phyloP scores from a whole-genome alignment of 176 grass and related monocot species.

The Cenchrus purpureus region DNA sequence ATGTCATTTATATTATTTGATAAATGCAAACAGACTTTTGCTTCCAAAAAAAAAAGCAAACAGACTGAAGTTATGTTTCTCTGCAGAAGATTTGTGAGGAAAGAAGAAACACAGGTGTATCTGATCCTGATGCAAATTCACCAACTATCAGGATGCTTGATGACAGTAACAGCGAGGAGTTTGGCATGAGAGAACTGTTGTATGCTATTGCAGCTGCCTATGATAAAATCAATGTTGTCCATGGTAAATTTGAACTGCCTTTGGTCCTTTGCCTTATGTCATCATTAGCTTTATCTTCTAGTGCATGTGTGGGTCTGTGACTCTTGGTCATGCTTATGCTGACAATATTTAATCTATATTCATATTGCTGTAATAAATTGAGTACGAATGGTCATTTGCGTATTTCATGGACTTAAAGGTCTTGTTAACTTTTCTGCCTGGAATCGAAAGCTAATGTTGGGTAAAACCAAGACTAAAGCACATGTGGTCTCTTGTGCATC shows the following conservation, averaged over 20 bases:
- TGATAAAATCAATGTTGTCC: conserved; percentile 56
- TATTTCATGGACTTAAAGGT: conserved; percentile 24
- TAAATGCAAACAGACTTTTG: conserved; percentile 18
- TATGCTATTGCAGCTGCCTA: conserved; percentile 61
- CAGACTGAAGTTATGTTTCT: conserved; percentile 24
- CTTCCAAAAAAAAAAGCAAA: no score
- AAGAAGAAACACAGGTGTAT: conserved; percentile 26
- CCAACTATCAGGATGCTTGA: not conserved
- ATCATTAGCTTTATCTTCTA: conserved; percentile 5
- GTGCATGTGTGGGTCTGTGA: not conserved
- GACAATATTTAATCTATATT: not conserved
- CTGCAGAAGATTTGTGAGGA: conserved; percentile 45
- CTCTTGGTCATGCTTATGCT: conserved; percentile 12
- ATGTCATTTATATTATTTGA: not conserved
- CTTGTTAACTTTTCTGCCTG: not conserved
- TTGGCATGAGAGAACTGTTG: conserved; percentile 64
- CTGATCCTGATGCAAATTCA: conserved; percentile 27
- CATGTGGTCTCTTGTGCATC: not conserved
- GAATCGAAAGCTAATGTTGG: not conserved
- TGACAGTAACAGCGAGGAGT: conserved; percentile 36
- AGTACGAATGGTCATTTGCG: not conserved
- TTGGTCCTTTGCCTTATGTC: conserved; percentile 23
- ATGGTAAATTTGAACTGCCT: conserved; percentile 66
- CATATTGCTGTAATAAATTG: not conserved
- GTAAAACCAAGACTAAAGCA: not conserved